Evolutionary conservation across 495 filamentous ascomycete species (phyloP), one percentile per base, ranked within the genome.

Genomic region (Daldinia bambusicola): DNA sequence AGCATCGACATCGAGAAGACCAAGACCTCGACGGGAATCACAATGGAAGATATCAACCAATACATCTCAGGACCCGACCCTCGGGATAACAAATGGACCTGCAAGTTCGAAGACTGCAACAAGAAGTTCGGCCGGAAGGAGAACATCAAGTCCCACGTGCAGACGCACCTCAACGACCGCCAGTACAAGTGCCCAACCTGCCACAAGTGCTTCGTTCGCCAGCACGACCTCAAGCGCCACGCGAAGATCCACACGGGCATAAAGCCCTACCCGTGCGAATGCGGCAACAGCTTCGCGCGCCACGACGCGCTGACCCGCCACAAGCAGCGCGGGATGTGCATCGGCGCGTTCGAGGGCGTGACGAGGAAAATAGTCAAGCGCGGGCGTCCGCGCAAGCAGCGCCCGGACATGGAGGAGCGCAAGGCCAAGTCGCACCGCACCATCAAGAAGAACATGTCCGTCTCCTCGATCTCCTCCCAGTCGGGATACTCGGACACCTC

Each of bases 71-170:
- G 93, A 10, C 93, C 94, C 0, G 90, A 93, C 67, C 82, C 89
- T 1, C 74, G 83, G 20, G 87, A 88, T 69, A 89, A 92, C 61
- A 94, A 95, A 79, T 98, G 93, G 92, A 83, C 91, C 1, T 99
- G 95, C 77, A 80, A 91, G 5, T 97, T 87, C 74, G 88, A 90
- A 2, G 88, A 88, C 12, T 99, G 95, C 82, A 83, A 86, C 41
- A 94, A 95, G 71, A 86, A 87, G 13, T 99, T 98, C 75, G 93
- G 92, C 12, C 87, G 95, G 55, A 95, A 97, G 77, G 95, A 99
- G 80, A 99, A 99, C 79, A 96, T 97, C 82, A 96, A 95, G 75
- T 95, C 93, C 8, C 95, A 99, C 78, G 92, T 99, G 48, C 95
- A 99, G 79, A 98, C 95, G 0, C 95, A 99, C 76, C 89, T 99